These are phyloP conservation scores for Cyanodermella asteris DNA, from an alignment of 2,329 filamentous ascomycete species.

Conservation along the genomic window DNA sequence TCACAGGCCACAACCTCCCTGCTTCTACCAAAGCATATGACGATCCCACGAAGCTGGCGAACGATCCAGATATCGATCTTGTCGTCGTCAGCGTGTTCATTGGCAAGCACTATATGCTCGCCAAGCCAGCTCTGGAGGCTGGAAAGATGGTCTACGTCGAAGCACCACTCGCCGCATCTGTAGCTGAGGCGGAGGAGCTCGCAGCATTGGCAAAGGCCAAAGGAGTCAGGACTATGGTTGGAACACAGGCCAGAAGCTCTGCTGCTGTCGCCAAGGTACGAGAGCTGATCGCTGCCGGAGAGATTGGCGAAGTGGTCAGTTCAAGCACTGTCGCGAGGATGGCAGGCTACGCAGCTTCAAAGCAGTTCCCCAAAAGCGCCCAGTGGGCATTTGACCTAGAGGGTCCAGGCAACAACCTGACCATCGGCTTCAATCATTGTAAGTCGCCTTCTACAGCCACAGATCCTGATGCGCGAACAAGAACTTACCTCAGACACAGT, in stretches of 20 bases:
- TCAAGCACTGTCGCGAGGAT: too few relatives aligned
- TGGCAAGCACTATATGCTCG: too few relatives aligned
- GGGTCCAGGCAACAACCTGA: constrained; percentile 4
- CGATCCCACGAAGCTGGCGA: constrained; percentile 15
- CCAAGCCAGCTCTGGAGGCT: constrained; percentile 21
- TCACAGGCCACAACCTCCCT: constrained; percentile 21
- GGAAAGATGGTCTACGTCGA: constrained; percentile 29
- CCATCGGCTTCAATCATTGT: too few relatives aligned
- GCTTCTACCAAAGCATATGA: constrained; percentile 26
- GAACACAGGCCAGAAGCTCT: constrained; percentile 23
- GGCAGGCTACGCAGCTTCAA: too few relatives aligned
- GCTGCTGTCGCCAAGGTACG: constrained; percentile 21
- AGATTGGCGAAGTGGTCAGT: too few relatives aligned
- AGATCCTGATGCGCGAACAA: too few relatives aligned
- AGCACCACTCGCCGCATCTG: constrained; percentile 24
- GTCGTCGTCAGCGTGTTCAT: too few relatives aligned
- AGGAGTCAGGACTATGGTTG: constrained; percentile 23
- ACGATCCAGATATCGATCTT: constrained; percentile 13
- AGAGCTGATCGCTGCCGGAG: constrained; percentile 15
- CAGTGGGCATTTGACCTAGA: not conserved
- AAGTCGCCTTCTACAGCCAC: too few relatives aligned
- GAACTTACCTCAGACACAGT: too few relatives aligned
- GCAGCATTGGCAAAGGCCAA: constrained; percentile 18
- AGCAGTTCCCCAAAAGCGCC: not conserved
- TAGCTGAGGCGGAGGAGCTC: constrained; percentile 22